phyloP scores from a whole-genome alignment of 1,284 basidiomycete species.

The Mycena citricolor region DNA sequence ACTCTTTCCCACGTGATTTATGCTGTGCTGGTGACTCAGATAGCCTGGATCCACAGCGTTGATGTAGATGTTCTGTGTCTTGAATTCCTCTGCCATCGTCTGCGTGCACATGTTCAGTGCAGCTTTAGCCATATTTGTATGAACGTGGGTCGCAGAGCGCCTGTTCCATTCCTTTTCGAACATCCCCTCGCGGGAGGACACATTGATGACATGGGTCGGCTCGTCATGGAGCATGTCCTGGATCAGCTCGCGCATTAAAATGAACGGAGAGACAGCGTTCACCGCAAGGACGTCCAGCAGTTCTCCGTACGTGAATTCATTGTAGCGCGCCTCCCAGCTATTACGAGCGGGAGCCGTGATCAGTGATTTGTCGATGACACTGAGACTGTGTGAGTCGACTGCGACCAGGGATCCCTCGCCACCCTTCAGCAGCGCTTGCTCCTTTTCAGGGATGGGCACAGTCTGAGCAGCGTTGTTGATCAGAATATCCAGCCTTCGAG shows the following conservation, averaged over 20 bases:
- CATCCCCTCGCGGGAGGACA: slow-evolving; percentile 35
- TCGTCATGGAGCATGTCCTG: slow-evolving; percentile 25
- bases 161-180: slow-evolving; percentile 27
- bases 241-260: slow-evolving; percentile 33
- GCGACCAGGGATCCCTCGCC: slow-evolving; percentile 14
- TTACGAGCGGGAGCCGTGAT: slow-evolving; percentile 4
- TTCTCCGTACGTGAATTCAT: slow-evolving; percentile 34
- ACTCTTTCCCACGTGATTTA: slow-evolving; percentile 17
- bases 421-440: slow-evolving; percentile 23
- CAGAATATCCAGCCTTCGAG: slow-evolving; percentile 29
- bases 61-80: slow-evolving; percentile 29
- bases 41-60: slow-evolving; percentile 36
- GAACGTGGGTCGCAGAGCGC: slow-evolving; percentile 29
- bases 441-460: slow-evolving; percentile 30
- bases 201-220: slow-evolving; percentile 28
- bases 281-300: slow-evolving; percentile 35
- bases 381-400: slow-evolving; percentile 17
- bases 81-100: slow-evolving; percentile 33
- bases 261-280: slow-evolving; percentile 36
- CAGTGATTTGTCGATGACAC: slow-evolving; percentile 17
- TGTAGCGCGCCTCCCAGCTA: slow-evolving; percentile 22
- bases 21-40: slow-evolving; percentile 28
- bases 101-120: slow-evolving; percentile 37
- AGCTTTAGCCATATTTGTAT: slow-evolving; percentile 38
- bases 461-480: slow-evolving; percentile 37